Percentiles rank a stretch among this genome's conserved stretches.
Evolutionary conservation across 2,329 filamentous ascomycete genomes (phyloP).

Genomic region (Colletotrichum phormii): DNA sequence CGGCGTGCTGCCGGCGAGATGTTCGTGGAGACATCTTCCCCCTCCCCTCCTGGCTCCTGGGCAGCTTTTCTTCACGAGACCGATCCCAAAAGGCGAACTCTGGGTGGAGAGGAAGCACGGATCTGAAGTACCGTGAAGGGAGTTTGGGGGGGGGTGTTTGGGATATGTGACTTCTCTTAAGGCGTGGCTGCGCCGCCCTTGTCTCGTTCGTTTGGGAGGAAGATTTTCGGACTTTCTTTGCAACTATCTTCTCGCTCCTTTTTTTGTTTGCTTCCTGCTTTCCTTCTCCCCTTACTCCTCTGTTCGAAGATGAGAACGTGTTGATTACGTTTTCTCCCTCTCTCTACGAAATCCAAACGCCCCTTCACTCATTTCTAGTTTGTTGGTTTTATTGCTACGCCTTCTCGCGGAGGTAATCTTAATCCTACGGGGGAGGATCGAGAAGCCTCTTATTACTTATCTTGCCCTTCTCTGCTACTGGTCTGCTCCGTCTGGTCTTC

Average conservation of each 20-base stretch:
- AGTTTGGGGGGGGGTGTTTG: neutral
- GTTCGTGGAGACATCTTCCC: constrained; percentile 12
- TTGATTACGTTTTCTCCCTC: constrained; percentile 23
- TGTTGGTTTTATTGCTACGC: neutral
- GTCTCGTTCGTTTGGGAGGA: neutral
- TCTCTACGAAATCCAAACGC: neutral
- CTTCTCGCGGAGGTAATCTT: constrained; percentile 19
- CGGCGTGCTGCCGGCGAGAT: constrained; percentile 28
- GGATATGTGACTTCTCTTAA: constrained; percentile 32
- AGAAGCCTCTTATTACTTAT: constrained; percentile 1
- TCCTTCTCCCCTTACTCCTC: neutral
- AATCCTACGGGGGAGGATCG: constrained; percentile 25
- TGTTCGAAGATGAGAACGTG: constrained; percentile 1
- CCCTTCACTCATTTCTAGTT: constrained; percentile 1
- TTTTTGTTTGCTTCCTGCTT: neutral
- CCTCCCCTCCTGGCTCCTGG: neutral
- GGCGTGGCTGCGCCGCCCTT: constrained; percentile 23
- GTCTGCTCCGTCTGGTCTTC: neutral
- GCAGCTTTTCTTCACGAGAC: neutral
- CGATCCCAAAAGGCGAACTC: neutral
- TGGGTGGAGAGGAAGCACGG: neutral
- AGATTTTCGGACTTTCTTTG: constrained; percentile 13
- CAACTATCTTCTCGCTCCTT: constrained; percentile 10
- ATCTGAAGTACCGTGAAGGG: neutral
- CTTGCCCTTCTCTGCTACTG: neutral